phyloP scores from a whole-genome alignment of 805 yeast species.

The Schizosaccharomyces cryophilus region DNA sequence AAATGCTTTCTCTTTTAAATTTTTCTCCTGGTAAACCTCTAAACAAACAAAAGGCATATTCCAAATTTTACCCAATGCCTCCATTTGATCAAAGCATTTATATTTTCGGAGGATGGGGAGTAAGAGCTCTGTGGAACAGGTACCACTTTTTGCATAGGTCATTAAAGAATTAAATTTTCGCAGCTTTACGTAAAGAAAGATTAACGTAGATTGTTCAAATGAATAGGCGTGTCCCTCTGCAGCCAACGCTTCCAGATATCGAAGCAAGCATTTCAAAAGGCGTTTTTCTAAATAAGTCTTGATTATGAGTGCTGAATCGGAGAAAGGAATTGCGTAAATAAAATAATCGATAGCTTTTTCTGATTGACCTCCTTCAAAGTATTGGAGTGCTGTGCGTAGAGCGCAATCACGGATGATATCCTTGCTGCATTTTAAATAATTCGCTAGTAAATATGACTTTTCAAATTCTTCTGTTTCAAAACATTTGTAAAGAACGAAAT shows the following conservation, averaged over 20 bases:
- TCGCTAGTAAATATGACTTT: neutral
- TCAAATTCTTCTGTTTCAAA: neutral
- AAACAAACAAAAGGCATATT: neutral
- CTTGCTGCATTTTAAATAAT: neutral
- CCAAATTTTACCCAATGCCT: neutral
- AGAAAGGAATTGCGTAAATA: neutral
- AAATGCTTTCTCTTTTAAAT: neutral
- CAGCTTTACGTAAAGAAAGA: neutral
- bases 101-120: neutral
- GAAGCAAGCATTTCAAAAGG: neutral
- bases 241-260: neutral
- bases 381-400: neutral
- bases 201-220: neutral
- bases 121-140: neutral
- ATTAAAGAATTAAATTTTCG: neutral
- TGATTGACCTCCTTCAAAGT: neutral
- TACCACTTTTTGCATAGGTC: neutral
- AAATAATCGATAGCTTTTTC: neutral
- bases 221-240: neutral
- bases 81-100: neutral
- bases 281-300: neutral
- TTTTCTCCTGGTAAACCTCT: neutral
- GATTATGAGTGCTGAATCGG: neutral
- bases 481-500: neutral
- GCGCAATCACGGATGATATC: neutral